Percentiles rank a stretch among this genome's conserved stretches.
These are phyloP conservation scores for Laburnicola sp. DNA, from an alignment of 2,329 filamentous ascomycete species.

Conservation along the genomic window DNA sequence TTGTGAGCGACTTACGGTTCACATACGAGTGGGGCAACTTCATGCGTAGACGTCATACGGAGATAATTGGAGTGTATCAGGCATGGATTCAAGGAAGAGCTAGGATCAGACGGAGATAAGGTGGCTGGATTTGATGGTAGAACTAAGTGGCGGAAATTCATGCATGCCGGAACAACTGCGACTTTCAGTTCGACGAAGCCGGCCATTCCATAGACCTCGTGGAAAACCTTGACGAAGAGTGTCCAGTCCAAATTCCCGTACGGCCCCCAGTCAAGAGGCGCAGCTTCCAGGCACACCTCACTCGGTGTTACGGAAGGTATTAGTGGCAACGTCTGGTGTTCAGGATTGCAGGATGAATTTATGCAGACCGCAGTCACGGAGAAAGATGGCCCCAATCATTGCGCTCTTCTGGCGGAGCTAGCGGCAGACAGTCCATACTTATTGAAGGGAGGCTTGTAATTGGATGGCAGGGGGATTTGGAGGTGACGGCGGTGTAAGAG, in stretches of 20 bases:
- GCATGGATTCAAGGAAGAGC: no score
- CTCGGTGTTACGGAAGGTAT: no score
- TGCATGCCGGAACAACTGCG: conserved; percentile 11
- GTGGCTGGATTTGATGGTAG: conserved; percentile 16
- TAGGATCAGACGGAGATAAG: background rate
- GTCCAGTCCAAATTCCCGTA: no score
- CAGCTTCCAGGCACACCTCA: no score
- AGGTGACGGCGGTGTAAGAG: no score
- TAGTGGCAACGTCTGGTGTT: background rate
- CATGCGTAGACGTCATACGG: no score
- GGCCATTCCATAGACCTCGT: conserved; percentile 16
- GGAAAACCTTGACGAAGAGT: background rate
- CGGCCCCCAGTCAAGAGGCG: no score
- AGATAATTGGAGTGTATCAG: no score
- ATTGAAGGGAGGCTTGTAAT: no score
- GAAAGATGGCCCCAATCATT: background rate
- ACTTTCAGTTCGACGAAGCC: conserved; percentile 16
- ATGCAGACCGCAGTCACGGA: conserved; percentile 13
- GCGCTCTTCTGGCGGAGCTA: no score
- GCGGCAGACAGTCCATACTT: no score
- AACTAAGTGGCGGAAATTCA: conserved; percentile 13
- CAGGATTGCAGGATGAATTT: conserved; percentile 5
- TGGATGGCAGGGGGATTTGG: no score
- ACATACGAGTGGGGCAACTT: conserved; percentile 11
- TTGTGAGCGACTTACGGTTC: conserved; percentile 17